Base-by-base conservation (phyloP, 768 basidiomycete species). In the Vishniacozyma victoriae region DNA sequence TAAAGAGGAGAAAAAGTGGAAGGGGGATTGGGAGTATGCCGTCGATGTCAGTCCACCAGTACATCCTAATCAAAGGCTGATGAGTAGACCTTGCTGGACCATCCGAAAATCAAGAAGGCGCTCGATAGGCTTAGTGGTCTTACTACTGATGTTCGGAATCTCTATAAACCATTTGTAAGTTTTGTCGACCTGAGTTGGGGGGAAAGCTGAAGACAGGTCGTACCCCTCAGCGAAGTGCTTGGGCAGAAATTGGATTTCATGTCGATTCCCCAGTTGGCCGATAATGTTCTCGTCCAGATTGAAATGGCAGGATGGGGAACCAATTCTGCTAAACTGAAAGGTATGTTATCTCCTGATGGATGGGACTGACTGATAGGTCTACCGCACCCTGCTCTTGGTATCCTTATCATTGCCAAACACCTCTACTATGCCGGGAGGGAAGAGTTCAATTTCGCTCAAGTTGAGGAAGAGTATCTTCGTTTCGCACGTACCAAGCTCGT, bases 361-460 rank as follows among this genome's bases (percentile, higher is more conserved):
- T 25, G 18, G 39, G 16, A 37, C 35, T 43, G 19, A 35, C 23
- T 7, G 47, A 15, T 58, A 90, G 87, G 77, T 46, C 68, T 91
- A 18, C 74, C 87, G 16, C 88, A 92, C 64, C 86, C 91, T 6
- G 75, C 80, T 2, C 71, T 89, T 16, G 90, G 87, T 62, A 77
- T 93, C 24, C 78, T 95, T 35, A 84, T 97, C 50, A 85, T 91
- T n/a, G 78, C 82, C 13, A 78, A 82, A 61, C 92, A 95, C 63
- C 77, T 82, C 3, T 74, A 81, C 20, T 83, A 82, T 9, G 80
- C 81, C 5, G 91, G 91, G 0, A 84, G 90, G 50, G 77, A 84
- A 16, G 74, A 74, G 13, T 82, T 95, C 72, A 96, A 87, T 24
- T 93, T 97, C 64, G 88, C 92, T 60, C 89, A 92, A 83, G 78